Conservation (phyloP, 768 basidiomycete genomes). For the Calocera viscosa region DNA sequence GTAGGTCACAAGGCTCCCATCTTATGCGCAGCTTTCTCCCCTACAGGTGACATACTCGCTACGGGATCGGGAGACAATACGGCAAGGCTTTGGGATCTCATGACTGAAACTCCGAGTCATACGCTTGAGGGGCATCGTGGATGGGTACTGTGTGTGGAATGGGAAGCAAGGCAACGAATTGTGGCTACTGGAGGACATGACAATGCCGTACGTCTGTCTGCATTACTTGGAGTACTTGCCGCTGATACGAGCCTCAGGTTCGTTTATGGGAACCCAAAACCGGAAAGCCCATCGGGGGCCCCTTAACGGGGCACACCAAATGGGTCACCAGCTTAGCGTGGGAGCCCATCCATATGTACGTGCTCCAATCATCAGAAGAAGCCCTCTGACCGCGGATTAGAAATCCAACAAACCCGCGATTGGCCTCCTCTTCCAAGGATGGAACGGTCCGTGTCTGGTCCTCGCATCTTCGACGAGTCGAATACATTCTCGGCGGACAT, state of each 20-base stretch:
- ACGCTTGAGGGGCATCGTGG: conserved; percentile 80
- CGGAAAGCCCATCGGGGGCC: conserved; percentile 78
- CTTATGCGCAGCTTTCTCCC: conserved; percentile 88
- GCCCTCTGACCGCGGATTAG: conserved; percentile 30
- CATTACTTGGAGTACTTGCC: neutral
- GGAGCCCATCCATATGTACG: conserved; percentile 90
- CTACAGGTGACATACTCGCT: conserved; percentile 78
- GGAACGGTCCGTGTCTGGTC: conserved; percentile 94
- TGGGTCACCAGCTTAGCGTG: conserved; percentile 92
- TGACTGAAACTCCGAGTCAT: conserved; percentile 83
- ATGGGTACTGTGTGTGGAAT: conserved; percentile 95
- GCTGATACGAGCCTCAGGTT: conserved; percentile 38
- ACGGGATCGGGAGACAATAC: conserved; percentile 93
- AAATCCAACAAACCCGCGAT: conserved; percentile 62
- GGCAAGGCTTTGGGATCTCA: conserved; percentile 86
- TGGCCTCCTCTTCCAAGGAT: conserved; percentile 94
- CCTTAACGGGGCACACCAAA: conserved; percentile 84
- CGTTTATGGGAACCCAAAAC: conserved; percentile 89
- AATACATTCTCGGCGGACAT: conserved; percentile 85
- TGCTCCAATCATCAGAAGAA: conserved; percentile 11
- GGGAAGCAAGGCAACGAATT: conserved; percentile 85
- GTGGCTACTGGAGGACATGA: conserved; percentile 92
- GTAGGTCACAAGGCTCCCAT: conserved; percentile 86
- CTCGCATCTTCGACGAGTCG: conserved; percentile 50
- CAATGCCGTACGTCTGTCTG: conserved; percentile 51